Evolutionary conservation across 495 filamentous ascomycete genomes (phyloP).

Genomic region (Aspergillus sparsus): DNA sequence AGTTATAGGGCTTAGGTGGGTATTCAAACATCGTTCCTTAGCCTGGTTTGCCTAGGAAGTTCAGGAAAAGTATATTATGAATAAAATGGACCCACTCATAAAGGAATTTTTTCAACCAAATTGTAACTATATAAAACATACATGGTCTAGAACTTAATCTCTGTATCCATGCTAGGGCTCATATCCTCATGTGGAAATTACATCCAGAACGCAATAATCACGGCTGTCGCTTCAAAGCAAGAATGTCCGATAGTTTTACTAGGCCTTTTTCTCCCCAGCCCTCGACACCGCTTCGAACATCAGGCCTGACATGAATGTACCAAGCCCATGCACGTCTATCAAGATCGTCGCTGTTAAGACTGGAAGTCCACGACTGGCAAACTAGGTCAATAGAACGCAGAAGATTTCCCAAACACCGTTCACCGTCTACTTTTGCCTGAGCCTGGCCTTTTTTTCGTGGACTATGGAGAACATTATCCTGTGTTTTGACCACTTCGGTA

Average conservation of each 20-base stretch:
- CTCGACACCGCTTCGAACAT: constrained; percentile 66
- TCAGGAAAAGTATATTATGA: no score
- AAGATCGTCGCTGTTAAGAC: constrained; percentile 59
- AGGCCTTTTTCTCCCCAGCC: constrained; percentile 82
- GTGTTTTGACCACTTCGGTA: constrained; percentile 14
- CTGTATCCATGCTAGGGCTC: background rate
- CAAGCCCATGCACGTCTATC: constrained; percentile 76
- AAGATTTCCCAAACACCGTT: constrained; percentile 64
- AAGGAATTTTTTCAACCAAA: no score
- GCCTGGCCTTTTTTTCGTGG: constrained; percentile 27
- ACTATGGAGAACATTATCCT: background rate
- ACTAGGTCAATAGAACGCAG: constrained; percentile 67
- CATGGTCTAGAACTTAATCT: constrained; percentile 5
- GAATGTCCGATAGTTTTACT: constrained; percentile 64
- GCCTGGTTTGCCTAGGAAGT: no score
- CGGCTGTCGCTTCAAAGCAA: constrained; percentile 57
- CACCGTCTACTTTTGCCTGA: constrained; percentile 54
- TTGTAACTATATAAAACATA: background rate
- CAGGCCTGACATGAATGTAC: constrained; percentile 74
- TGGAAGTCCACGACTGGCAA: constrained; percentile 66
- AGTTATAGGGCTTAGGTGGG: no score
- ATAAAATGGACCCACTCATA: no score
- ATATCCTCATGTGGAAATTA: background rate
- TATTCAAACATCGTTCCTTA: no score
- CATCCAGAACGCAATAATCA: constrained; percentile 14